Conservation (phyloP, 75 land plant genomes). For the Chamaecyparis obtusa region DNA sequence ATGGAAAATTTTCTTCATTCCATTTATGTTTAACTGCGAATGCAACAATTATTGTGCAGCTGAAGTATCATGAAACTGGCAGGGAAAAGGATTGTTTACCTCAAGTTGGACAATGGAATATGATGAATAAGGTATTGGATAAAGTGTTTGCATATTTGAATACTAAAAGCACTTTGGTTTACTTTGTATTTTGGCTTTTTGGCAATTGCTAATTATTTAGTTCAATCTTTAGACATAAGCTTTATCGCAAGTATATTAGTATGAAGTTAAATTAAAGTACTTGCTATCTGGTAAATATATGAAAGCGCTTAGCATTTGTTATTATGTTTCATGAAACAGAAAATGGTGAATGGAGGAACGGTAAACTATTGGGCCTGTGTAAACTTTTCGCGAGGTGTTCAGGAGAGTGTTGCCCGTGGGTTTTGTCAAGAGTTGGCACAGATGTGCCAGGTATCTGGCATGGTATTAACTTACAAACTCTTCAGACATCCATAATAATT, state of each 20-base stretch:
- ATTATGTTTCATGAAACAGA: conserved; percentile 23
- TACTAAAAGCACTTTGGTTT: background rate
- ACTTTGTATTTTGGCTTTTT: background rate
- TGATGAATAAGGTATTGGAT: conserved; percentile 80
- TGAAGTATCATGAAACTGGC: conserved; percentile 92
- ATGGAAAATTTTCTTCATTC: background rate
- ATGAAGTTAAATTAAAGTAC: background rate
- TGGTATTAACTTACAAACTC: conserved; percentile 24
- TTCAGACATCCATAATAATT: background rate
- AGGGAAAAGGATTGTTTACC: conserved; percentile 84
- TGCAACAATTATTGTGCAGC: conserved; percentile 31
- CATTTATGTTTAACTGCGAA: background rate
- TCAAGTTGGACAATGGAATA: conserved; percentile 96
- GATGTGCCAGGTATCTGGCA: conserved; percentile 59
- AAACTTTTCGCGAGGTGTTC: conserved; percentile 51
- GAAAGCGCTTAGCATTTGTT: background rate
- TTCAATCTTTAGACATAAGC: too few relatives aligned
- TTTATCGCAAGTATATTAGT: too few relatives aligned
- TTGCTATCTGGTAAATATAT: background rate
- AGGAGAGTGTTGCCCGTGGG: conserved; percentile 34
- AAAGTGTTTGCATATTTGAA: background rate
- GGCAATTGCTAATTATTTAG: background rate
- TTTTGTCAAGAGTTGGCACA: conserved; percentile 54
- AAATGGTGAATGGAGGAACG: conserved; percentile 64
- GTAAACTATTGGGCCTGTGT: conserved; percentile 56